Evolutionary conservation across 257 asterid genomes (phyloP).

Genomic region (Jacaranda mimosifolia): DNA sequence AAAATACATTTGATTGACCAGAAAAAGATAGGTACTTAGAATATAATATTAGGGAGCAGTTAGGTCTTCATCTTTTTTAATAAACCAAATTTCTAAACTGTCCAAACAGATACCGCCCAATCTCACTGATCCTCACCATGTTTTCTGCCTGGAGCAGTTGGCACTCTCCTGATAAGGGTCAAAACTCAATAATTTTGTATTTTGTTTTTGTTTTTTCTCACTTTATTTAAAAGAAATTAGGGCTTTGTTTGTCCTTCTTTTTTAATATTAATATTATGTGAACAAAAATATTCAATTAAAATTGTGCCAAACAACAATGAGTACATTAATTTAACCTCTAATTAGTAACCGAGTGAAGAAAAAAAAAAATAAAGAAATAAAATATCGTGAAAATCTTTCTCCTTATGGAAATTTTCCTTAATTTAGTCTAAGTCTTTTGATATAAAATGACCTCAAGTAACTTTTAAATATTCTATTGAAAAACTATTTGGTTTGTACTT

Average conservation of each 20-base stretch:
- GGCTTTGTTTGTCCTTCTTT: neutral
- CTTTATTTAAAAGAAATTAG: neutral
- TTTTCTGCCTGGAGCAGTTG: slow-evolving; percentile 55
- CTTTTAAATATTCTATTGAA: too few species aligned
- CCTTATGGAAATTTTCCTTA: neutral
- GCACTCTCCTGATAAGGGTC: slow-evolving; percentile 26
- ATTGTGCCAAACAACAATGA: too few species aligned
- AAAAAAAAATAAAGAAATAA: neutral
- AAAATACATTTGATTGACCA: slow-evolving; percentile 18
- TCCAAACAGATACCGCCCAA: slow-evolving; percentile 50
- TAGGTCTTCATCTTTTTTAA: slow-evolving; percentile 31
- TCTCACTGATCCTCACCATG: slow-evolving; percentile 32
- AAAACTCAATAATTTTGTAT: slow-evolving; percentile 28
- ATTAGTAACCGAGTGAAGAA: neutral
- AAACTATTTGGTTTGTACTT: too few species aligned
- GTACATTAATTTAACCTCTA: too few species aligned
- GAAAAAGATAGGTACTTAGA: slow-evolving; percentile 25
- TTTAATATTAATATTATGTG: too few species aligned
- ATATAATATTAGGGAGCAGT: slow-evolving; percentile 57
- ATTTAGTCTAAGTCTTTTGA: too few species aligned
- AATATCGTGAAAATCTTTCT: neutral
- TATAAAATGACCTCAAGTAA: too few species aligned
- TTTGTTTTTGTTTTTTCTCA: neutral
- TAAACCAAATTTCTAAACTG: slow-evolving; percentile 29
- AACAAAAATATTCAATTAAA: neutral